Evolutionary conservation across 257 asterid genomes (phyloP), one percentile per base, ranked within the genome.

Genomic region (Jacaranda mimosifolia): DNA sequence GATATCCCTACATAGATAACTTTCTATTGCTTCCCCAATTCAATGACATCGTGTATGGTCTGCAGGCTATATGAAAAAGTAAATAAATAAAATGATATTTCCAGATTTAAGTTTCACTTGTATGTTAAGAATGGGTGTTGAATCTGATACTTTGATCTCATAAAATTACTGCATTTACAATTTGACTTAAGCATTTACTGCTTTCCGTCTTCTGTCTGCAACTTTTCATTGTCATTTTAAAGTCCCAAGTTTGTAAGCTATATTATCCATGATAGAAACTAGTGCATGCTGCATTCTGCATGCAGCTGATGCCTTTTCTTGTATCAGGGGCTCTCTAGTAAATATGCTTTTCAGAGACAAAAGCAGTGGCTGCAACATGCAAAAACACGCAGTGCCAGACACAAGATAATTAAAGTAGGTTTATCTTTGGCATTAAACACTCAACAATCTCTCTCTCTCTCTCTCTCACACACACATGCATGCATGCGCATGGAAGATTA

Each of bases 361-460:
- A 89, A 92, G 77, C 96, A 92, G 81, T 92, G 94, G 97, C 78
- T 90, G 80, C 90, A 84, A 73, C 92, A 90, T 84, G 97, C 97
- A 76, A 92, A 90, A 86, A 92, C 97, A 73, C 96, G 94, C 68
- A 88, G 96, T 80, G 97, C 97, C 43, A 83, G 93, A 7, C 96
- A 92, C 86, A 92, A 92, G 83, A 92, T 92, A 58, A 87, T 92
- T 90, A 90, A 89, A 84, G 97, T 92, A 89, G 21, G 32, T 26
- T 26, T 77, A 63, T 36, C 46, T 45, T 21, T 64, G 60, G 52
- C 72, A 39, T 43, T 52, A 5, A 56, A 26, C 7, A 46, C 40
- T 73, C 26, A 51, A 10, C 40, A 26, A 19, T 18, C 18, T 55
- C 55, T 4, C 35, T 46, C 48, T 21, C 36, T 32, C 14, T 39